phyloP scores from a whole-genome alignment of 1,139 yeast species.

The Lodderomyces pseudojiufengensis region DNA sequence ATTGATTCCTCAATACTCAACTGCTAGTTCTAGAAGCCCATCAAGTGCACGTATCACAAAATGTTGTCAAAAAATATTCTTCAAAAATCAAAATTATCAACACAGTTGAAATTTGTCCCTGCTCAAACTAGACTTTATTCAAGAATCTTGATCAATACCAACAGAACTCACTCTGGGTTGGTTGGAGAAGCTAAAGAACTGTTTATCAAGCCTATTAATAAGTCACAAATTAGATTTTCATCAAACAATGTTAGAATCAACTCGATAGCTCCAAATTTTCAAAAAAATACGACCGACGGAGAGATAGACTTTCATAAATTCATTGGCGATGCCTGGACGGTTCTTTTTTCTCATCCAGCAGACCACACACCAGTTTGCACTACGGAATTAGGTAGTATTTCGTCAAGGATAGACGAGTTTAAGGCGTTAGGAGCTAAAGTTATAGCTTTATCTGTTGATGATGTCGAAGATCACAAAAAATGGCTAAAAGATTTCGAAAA shows the following conservation, averaged over 20 bases:
- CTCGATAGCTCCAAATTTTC: constrained; percentile 79
- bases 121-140: no score
- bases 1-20: no score
- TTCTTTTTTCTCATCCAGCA: constrained; percentile 88
- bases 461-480: constrained; percentile 66
- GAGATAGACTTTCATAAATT: constrained; percentile 76
- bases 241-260: constrained; percentile 46
- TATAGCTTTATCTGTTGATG: constrained; percentile 82
- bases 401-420: constrained; percentile 79
- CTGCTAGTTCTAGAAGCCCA: no score
- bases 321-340: constrained; percentile 78
- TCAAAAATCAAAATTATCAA: no score
- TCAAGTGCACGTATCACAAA: no score
- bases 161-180: no score
- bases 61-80: no score
- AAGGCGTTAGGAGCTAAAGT: constrained; percentile 75
- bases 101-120: not conserved
- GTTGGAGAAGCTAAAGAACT: no score
- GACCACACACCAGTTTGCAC: constrained; percentile 96
- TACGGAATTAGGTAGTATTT: constrained; percentile 90
- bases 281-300: constrained; percentile 75
- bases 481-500: constrained; percentile 92
- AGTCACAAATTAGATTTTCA: constrained; percentile 25
- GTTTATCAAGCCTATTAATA: not conserved
- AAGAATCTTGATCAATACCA: no score